phyloP scores from a whole-genome alignment of 1,139 yeast species.

The Tardiomyces depauwii region DNA sequence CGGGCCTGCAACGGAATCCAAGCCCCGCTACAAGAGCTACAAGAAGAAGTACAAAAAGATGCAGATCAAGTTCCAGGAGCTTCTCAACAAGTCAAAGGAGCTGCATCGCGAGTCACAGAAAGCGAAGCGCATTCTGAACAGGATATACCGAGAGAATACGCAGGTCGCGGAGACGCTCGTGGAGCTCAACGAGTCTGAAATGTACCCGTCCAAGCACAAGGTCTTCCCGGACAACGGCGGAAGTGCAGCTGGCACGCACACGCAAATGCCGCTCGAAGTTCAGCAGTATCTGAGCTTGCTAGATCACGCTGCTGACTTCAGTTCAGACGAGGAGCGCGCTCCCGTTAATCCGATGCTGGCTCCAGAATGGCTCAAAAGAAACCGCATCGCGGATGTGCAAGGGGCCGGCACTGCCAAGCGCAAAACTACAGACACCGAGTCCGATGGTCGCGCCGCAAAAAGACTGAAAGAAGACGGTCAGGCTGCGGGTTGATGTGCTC shows the following conservation, averaged over 20 bases:
- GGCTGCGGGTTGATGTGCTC: too few relatives aligned
- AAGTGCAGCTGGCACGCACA: too few relatives aligned
- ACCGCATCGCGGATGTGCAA: background rate
- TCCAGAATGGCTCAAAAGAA: background rate
- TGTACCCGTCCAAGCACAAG: too few relatives aligned
- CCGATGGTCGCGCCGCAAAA: too few relatives aligned
- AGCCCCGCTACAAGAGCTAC: slow-evolving; percentile 2
- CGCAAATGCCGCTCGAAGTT: background rate
- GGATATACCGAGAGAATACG: slow-evolving; percentile 15
- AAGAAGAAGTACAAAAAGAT: slow-evolving; percentile 18
- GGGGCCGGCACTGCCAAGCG: too few relatives aligned
- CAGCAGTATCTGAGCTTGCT: background rate
- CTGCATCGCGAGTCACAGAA: slow-evolving; percentile 11
- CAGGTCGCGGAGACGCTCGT: background rate
- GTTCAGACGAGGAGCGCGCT: background rate
- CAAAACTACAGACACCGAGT: too few relatives aligned
- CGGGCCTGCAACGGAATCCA: background rate
- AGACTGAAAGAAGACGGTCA: too few relatives aligned
- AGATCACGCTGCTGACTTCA: background rate
- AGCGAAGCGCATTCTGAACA: slow-evolving; percentile 13
- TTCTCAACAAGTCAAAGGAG: slow-evolving; percentile 15
- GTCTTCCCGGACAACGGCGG: too few relatives aligned
- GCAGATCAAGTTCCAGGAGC: slow-evolving; percentile 13
- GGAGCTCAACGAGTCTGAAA: background rate
- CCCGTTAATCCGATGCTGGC: background rate